These are phyloP conservation scores for Podospora fimiseda DNA, from an alignment of 495 filamentous ascomycete species.

Conservation along the genomic window DNA sequence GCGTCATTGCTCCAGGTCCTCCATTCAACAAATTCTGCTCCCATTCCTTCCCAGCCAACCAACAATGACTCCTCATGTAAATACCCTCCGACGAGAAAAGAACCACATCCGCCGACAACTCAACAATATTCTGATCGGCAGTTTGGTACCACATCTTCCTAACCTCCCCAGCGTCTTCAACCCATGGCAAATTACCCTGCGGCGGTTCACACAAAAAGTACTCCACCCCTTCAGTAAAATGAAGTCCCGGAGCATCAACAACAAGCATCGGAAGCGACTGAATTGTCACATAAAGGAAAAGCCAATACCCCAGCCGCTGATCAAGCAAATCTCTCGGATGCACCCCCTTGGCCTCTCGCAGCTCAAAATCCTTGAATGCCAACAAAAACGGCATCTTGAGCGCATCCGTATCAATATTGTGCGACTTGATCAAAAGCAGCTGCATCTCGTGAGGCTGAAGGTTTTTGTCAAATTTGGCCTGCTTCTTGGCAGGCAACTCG, in stretches of 20 bases:
- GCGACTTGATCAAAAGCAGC: conserved; percentile 63
- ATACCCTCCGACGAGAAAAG: conserved; percentile 85
- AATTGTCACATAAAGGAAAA: conserved; percentile 87
- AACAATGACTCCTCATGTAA: conserved; percentile 88
- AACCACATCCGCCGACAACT: conserved; percentile 73
- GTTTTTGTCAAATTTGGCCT: conserved; percentile 57
- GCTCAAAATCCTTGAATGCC: conserved; percentile 77
- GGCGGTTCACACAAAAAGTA: conserved; percentile 95
- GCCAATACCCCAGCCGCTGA: conserved; percentile 80
- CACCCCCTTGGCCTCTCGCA: conserved; percentile 64
- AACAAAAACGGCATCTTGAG: conserved; percentile 62
- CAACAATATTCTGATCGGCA: conserved; percentile 62
- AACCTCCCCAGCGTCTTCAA: conserved; percentile 57
- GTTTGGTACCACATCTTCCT: conserved; percentile 77
- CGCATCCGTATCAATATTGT: conserved; percentile 61
- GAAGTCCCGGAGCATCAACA: conserved; percentile 74
- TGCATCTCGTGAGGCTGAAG: conserved; percentile 73
- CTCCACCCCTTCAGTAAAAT: conserved; percentile 75
- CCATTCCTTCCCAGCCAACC: conserved; percentile 77
- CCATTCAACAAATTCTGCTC: conserved; percentile 9
- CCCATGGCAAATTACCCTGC: conserved; percentile 78
- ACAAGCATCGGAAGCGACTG: conserved; percentile 87
- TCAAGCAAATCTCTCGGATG: conserved; percentile 67
- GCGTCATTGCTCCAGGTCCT: background rate
- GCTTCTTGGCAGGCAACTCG: conserved; percentile 60